A percentile compares a stretch with the other conserved stretches of the same genome.
Evolutionary conservation across 2,329 filamentous ascomycete genomes (phyloP).

Genomic region (Westerdykella ornata): DNA sequence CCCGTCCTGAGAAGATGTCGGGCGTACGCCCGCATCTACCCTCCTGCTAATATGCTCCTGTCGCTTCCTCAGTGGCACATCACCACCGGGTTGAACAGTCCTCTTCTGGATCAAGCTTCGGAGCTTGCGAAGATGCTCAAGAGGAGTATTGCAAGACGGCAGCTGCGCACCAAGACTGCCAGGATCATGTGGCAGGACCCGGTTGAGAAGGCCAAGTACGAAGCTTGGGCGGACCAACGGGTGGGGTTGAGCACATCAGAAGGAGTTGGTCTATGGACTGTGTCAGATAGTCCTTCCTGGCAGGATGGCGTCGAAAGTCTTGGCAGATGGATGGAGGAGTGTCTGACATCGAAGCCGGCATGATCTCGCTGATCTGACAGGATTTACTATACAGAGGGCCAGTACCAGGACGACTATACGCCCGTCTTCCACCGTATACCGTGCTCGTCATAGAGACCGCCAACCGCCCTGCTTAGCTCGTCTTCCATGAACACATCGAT

Average conservation of each 20-base stretch:
- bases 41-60: slow-evolving; percentile 36
- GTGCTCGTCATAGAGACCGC: not conserved
- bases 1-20: slow-evolving; percentile 26
- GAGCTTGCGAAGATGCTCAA: slow-evolving; percentile 39
- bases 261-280: slow-evolving; percentile 25
- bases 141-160: slow-evolving; percentile 36
- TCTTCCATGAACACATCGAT: slow-evolving; percentile 3
- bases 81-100: slow-evolving; percentile 33
- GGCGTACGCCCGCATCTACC: slow-evolving; percentile 38
- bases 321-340: slow-evolving; percentile 26
- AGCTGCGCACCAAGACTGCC: slow-evolving; percentile 18
- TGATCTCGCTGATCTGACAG: not conserved
- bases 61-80: slow-evolving; percentile 39
- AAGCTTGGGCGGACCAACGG: slow-evolving; percentile 18
- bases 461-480: not conserved
- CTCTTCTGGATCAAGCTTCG: slow-evolving; percentile 36
- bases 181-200: slow-evolving; percentile 20
- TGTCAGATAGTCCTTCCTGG: slow-evolving; percentile 6
- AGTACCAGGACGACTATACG: not conserved
- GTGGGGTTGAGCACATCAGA: slow-evolving; percentile 12
- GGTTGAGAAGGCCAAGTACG: slow-evolving; percentile 24
- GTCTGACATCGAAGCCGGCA: slow-evolving; percentile 7
- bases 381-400: not conserved
- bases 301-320: slow-evolving; percentile 12
- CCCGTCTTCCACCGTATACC: not conserved